These are phyloP conservation scores for Ceriops decandra DNA, from an alignment of 345 rosid species.

Conservation along the genomic window DNA sequence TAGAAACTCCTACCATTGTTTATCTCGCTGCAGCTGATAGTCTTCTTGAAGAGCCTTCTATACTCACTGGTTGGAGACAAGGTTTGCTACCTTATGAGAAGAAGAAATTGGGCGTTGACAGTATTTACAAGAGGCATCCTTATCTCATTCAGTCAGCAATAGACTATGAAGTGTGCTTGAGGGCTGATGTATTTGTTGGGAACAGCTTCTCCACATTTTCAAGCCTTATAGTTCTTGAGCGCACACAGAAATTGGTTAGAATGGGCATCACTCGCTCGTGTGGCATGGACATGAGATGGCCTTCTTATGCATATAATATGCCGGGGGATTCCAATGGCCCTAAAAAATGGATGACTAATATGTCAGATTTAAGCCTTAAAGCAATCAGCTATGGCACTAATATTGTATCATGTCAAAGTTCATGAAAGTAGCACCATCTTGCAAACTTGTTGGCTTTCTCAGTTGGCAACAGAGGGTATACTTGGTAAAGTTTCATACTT, in stretches of 20 bases:
- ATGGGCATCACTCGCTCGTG: constrained; percentile 63
- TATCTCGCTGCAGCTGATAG: constrained; percentile 88
- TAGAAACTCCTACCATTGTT: constrained; percentile 49
- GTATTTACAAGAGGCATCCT: constrained; percentile 65
- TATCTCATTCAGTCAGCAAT: constrained; percentile 93
- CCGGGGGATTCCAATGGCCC: constrained; percentile 59
- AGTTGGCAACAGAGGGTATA: not conserved
- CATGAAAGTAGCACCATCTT: not conserved
- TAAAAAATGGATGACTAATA: constrained; percentile 78
- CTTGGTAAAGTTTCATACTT: too few relatives aligned
- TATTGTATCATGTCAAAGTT: constrained; percentile 56
- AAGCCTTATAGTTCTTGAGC: constrained; percentile 77
- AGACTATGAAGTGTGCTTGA: constrained; percentile 87
- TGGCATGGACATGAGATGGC: constrained; percentile 52
- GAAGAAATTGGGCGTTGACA: constrained; percentile 72
- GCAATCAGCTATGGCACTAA: constrained; percentile 85
- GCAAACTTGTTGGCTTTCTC: not conserved
- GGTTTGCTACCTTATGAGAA: constrained; percentile 77
- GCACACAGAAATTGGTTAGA: constrained; percentile 70
- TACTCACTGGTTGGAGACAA: constrained; percentile 69
- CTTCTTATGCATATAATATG: constrained; percentile 83
- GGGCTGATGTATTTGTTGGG: constrained; percentile 85
- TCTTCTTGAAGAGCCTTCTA: constrained; percentile 72
- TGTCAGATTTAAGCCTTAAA: constrained; percentile 72
- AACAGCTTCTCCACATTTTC: constrained; percentile 97